Evolutionary conservation across 352 stramenopile species (phyloP).

Genomic region (Pythium insidiosum): DNA sequence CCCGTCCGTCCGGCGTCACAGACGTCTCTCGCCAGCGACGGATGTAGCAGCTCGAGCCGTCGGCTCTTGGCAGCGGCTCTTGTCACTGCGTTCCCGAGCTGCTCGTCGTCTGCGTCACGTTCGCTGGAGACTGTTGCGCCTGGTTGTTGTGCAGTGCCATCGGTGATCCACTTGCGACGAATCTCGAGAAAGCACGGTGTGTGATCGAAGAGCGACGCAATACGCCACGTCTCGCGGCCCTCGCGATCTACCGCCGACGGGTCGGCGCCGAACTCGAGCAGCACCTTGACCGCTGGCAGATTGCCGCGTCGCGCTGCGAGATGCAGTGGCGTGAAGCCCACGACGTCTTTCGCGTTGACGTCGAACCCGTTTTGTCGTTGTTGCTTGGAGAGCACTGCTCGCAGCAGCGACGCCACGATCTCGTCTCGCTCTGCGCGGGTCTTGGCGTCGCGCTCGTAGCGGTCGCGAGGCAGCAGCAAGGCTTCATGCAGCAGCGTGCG

Average conservation of each 20-base stretch:
- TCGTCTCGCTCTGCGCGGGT: conserved; percentile 9
- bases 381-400: conserved; percentile 25
- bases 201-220: conserved; percentile 41
- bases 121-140: too few species aligned
- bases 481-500: conserved; percentile 40
- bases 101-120: neutral
- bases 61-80: conserved; percentile 3
- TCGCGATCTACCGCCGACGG: conserved; percentile 30
- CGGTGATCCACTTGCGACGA: conserved; percentile 43
- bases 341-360: conserved; percentile 40
- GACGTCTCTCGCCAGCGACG: conserved; percentile 3
- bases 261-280: conserved; percentile 42
- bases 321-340: conserved; percentile 54
- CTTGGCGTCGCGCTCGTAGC: conserved; percentile 15
- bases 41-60: conserved; percentile 1
- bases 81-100: conserved; percentile 1
- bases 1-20: neutral
- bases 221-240: conserved; percentile 45
- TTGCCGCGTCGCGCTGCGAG: conserved; percentile 38
- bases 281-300: conserved; percentile 21
- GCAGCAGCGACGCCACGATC: conserved; percentile 17
- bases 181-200: conserved; percentile 61
- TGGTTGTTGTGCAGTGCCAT: neutral
- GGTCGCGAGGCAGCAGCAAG: conserved; percentile 16
- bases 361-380: too few species aligned